A percentile compares a stretch with the other conserved stretches of the same genome.
These are phyloP conservation scores for Beauveria sp. DNA, from an alignment of 2,329 filamentous ascomycete genomes.

Conservation along the genomic window DNA sequence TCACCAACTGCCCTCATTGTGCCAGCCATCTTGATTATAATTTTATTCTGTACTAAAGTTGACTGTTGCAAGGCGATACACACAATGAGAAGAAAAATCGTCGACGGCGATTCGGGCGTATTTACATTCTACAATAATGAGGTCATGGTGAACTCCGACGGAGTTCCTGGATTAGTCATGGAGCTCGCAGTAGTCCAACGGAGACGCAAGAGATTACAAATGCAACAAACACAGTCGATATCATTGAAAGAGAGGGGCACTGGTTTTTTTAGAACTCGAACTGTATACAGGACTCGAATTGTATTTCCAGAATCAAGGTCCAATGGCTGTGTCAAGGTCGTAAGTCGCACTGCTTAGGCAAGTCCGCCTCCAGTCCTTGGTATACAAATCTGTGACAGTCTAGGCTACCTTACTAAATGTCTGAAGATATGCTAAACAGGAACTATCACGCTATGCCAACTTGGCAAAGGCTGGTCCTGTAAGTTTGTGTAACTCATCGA, in stretches of 20 bases:
- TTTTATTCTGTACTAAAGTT: background rate
- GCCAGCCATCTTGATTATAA: constrained; percentile 21
- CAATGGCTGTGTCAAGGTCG: too few relatives aligned
- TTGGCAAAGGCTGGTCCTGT: too few relatives aligned
- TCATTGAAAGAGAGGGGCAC: background rate
- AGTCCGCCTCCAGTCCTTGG: too few relatives aligned
- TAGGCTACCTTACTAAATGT: too few relatives aligned
- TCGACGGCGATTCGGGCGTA: background rate
- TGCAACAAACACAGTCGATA: background rate
- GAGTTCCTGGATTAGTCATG: constrained; percentile 2
- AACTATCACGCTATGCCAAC: too few relatives aligned
- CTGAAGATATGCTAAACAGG: too few relatives aligned
- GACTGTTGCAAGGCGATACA: background rate
- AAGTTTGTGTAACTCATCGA: too few relatives aligned
- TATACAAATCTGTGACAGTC: too few relatives aligned
- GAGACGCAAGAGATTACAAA: background rate
- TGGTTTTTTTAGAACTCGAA: too few relatives aligned
- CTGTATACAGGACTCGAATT: too few relatives aligned
- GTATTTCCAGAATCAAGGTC: too few relatives aligned
- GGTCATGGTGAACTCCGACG: background rate
- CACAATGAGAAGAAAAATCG: background rate
- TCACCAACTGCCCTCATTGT: constrained; percentile 38
- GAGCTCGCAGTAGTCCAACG: background rate
- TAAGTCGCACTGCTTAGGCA: too few relatives aligned
- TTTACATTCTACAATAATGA: background rate